Conservation (phyloP, 1,284 basidiomycete genomes). For the Abortiporus biennis region DNA sequence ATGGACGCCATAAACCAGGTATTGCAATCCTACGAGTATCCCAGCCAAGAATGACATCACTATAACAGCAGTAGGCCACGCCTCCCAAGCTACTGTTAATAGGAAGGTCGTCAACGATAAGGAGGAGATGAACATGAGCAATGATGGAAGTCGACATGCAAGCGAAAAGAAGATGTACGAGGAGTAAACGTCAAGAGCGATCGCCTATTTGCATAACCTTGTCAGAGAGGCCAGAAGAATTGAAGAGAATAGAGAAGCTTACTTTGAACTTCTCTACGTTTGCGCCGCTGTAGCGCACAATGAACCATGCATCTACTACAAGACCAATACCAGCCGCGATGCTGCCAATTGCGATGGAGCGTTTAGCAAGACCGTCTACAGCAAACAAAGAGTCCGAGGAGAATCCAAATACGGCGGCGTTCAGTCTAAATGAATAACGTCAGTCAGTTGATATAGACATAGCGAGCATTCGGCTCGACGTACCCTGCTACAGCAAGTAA, state of each 20-base stretch:
- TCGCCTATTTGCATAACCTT: constrained; percentile 26
- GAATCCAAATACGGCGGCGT: constrained; percentile 51
- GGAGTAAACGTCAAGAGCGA: constrained; percentile 50
- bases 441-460: neutral
- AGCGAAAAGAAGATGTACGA: constrained; percentile 63
- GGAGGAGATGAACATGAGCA: constrained; percentile 50
- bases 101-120: constrained; percentile 53
- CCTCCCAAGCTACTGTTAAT: constrained; percentile 49
- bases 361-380: constrained; percentile 36
- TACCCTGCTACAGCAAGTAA: constrained; percentile 23
- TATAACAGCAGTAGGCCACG: constrained; percentile 55
- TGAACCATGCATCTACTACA: constrained; percentile 53
- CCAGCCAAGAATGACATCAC: constrained; percentile 52
- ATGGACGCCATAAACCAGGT: constrained; percentile 52
- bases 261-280: constrained; percentile 48
- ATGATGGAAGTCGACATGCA: constrained; percentile 51
- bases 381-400: constrained; percentile 42
- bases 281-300: constrained; percentile 46
- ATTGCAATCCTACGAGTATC: constrained; percentile 53
- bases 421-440: constrained; percentile 19
- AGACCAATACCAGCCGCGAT: constrained; percentile 58
- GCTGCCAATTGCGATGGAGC: constrained; percentile 47
- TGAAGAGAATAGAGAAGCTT: constrained; percentile 12
- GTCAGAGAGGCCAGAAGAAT: neutral
- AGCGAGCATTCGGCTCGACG: constrained; percentile 2